Evolutionary conservation across 2,329 filamentous ascomycete genomes (phyloP), one percentile per base, ranked within the genome.

Genomic region (Botryotinia globosa): DNA sequence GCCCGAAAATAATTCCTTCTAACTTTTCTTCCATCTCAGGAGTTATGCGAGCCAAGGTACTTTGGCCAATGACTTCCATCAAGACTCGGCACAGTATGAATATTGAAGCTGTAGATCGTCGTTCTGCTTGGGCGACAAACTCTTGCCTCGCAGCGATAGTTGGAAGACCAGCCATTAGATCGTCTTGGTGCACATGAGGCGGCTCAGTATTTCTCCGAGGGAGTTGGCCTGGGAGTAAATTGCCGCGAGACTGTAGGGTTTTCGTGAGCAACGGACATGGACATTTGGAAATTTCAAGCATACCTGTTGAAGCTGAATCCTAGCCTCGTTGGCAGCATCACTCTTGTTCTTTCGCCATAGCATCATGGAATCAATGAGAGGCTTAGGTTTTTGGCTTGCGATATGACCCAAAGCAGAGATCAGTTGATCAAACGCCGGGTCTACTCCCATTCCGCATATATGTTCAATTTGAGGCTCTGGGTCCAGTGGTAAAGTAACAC

Each of bases 321-420:
- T 86, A 42, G 92, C 91, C 75, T 91, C 88, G 77, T 89, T 91
- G 42, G 94, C 94, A 34, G 92, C 90, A 82, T 98, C 95, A 76
- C 94, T 97, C 84, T 98, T 98, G 76, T 90, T 93, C 82, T 98
- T 98, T 72, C 96, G 90, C 96, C 96, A 99, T 45, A 97, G 88
- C 93, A 99, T 99, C 81, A 99, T 94, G 32, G 93, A 94, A 82
- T 99, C 96, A 79, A 99, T 98, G 69, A 99, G 84, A 8, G 94
- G 93, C 81, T 97, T 98, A 8, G 97, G 97, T 80, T 97, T 97
- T 77, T 94, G 92, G 73, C 94, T 92, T 70, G 95, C 94, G 79
- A 99, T 97, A 81, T 98, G 95, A 5, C 96, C 96, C 56, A 99
- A 86, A 25, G 97, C 96, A 42, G 91, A 90, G 76, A 99, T 97